Evolutionary conservation across 225 moss, liverwort and hornwort genomes (phyloP).

Genomic region (Pseudoscleropodium purum): DNA sequence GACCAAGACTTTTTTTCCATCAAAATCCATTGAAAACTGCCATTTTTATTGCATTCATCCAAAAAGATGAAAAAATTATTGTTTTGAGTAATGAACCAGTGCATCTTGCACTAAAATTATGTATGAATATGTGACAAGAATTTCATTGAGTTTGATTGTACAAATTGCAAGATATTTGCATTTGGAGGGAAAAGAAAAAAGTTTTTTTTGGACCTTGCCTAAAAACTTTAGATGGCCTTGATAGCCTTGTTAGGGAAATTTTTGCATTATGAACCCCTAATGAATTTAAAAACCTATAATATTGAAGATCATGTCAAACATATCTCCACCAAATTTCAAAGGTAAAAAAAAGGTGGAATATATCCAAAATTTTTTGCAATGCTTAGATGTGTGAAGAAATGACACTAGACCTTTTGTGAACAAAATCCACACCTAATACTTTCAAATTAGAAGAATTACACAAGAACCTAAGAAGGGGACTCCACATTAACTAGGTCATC

Average conservation of each 20-base stretch:
- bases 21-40: not conserved
- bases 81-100: not conserved
- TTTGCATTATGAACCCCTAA: no score
- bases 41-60: not conserved
- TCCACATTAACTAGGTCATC: no score
- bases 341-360: not conserved
- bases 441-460: not conserved
- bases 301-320: not conserved
- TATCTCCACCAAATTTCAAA: not conserved
- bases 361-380: rapidly evolving
- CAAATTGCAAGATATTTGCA: no score
- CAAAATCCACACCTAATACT: not conserved
- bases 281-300: no score
- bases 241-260: rapidly evolving
- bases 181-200: not conserved
- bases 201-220: rapidly evolving
- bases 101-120: not conserved
- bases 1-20: no score
- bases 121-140: not conserved
- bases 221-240: no score
- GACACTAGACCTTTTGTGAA: not conserved
- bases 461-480: no score
- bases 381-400: not conserved
- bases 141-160: rapidly evolving
- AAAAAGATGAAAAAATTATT: not conserved